A percentile compares a stretch with the other conserved stretches of the same genome.
phyloP scores from a whole-genome alignment of 176 grass and related monocot genomes.

The Guadua angustifolia region DNA sequence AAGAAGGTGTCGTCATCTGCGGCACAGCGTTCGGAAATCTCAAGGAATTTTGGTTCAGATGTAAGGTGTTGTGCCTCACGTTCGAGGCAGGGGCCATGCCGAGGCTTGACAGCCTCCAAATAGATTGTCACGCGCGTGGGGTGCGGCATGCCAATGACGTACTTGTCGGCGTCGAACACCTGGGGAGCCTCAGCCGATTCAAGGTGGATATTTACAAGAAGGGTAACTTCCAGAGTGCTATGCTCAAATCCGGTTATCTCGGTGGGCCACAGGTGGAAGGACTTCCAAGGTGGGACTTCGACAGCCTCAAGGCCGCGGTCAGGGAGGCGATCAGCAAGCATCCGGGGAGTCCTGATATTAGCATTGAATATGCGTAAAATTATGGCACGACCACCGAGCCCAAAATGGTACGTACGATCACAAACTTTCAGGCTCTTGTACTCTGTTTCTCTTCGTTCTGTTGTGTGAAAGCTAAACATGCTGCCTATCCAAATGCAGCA shows the following conservation, averaged over 20 bases:
- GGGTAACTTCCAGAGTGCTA: no score
- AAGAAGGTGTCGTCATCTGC: neutral
- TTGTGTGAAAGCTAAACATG: neutral
- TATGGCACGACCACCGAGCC: no score
- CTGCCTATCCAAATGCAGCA: neutral
- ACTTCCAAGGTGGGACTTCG: no score
- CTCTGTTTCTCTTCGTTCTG: no score
- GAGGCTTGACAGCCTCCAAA: neutral
- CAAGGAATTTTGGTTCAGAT: neutral
- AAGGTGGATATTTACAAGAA: neutral
- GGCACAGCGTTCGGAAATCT: neutral
- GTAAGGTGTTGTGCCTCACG: neutral
- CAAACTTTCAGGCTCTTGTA: no score
- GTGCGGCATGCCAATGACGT: neutral
- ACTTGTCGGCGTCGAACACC: neutral
- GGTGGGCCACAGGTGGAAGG: no score
- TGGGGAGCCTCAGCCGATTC: neutral
- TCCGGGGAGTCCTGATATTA: neutral
- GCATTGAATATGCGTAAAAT: no score
- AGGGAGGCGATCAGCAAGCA: neutral
- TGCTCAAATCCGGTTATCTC: no score
- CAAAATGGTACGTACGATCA: no score
- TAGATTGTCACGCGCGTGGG: neutral
- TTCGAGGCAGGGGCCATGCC: slow-evolving; percentile 23
- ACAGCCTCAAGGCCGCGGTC: neutral